These are phyloP conservation scores for Ramaria sp. DNA, from an alignment of 768 basidiomycete species.

Conservation along the genomic window DNA sequence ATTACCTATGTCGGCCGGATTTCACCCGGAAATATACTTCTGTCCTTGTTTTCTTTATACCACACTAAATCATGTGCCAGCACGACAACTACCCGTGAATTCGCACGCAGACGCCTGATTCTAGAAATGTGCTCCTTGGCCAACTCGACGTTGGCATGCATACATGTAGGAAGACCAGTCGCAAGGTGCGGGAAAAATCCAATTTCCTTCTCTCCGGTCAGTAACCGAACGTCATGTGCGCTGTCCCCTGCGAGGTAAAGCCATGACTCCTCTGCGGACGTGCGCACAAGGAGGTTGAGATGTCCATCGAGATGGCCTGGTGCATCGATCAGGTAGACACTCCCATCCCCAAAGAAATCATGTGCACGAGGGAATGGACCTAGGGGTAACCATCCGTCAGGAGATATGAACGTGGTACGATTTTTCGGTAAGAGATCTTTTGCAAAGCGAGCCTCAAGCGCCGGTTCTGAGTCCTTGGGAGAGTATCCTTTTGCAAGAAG, in stretches of 20 bases:
- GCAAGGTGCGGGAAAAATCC: slow-evolving; percentile 12
- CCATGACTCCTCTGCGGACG: slow-evolving; percentile 43
- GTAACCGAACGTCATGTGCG: slow-evolving; percentile 43
- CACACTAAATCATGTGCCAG: slow-evolving; percentile 45
- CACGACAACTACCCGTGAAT: slow-evolving; percentile 34
- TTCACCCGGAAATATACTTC: slow-evolving; percentile 25
- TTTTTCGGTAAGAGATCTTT: slow-evolving; percentile 24
- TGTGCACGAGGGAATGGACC: slow-evolving; percentile 40
- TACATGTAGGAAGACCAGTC: slow-evolving; percentile 24
- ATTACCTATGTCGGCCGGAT: background rate
- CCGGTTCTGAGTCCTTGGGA: slow-evolving; percentile 18
- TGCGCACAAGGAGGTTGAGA: slow-evolving; percentile 42
- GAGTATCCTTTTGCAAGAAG: slow-evolving; percentile 34
- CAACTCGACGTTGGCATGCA: slow-evolving; percentile 31
- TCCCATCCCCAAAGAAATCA: slow-evolving; percentile 49
- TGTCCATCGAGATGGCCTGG: slow-evolving; percentile 50
- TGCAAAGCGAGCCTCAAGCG: slow-evolving; percentile 17
- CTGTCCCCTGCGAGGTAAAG: slow-evolving; percentile 45
- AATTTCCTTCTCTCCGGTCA: slow-evolving; percentile 35
- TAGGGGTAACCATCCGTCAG: slow-evolving; percentile 27
- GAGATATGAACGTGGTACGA: slow-evolving; percentile 25
- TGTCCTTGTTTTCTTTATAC: slow-evolving; percentile 37
- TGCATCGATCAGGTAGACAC: slow-evolving; percentile 46
- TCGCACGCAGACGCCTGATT: slow-evolving; percentile 27
- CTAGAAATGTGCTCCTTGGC: slow-evolving; percentile 33